Evolutionary conservation across 1,139 yeast species (phyloP).

Genomic region (Sugiyamaella japonica): DNA sequence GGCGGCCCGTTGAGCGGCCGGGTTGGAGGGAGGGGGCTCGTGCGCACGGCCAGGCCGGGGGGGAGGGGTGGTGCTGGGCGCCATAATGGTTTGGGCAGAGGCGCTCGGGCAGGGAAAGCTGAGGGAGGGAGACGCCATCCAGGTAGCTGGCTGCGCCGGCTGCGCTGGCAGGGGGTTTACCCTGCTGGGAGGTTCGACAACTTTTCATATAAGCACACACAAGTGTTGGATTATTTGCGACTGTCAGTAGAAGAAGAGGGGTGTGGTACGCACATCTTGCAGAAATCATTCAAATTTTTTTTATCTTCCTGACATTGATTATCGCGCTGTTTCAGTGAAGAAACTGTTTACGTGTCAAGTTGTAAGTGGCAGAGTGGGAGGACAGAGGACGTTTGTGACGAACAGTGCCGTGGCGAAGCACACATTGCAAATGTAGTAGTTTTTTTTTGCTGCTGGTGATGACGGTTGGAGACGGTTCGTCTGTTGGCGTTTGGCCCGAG

Average conservation of each 20-base stretch:
- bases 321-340: not conserved
- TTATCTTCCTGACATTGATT: not conserved
- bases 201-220: not conserved
- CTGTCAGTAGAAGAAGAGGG: not conserved
- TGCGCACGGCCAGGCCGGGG: too few relatives aligned
- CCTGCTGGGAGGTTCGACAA: slow-evolving; percentile 5
- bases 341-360: not conserved
- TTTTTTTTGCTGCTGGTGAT: too few relatives aligned
- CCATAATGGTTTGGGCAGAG: too few relatives aligned
- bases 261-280: not conserved
- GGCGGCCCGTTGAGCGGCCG: too few relatives aligned
- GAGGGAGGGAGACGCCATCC: not conserved
- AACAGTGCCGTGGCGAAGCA: too few relatives aligned
- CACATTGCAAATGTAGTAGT: too few relatives aligned
- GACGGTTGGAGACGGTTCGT: too few relatives aligned
- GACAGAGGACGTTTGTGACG: too few relatives aligned
- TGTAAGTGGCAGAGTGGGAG: too few relatives aligned
- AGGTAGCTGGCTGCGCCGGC: not conserved
- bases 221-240: not conserved
- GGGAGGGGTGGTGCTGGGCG: too few relatives aligned
- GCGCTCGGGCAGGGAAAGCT: not conserved
- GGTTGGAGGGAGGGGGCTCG: too few relatives aligned
- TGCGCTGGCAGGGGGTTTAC: slow-evolving; percentile 3
- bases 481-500: too few relatives aligned
- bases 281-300: not conserved